Percentiles rank a stretch among this genome's conserved stretches.
Conservation (phyloP, 139 green algal species). For the Volvox reticuliferus region DNA sequence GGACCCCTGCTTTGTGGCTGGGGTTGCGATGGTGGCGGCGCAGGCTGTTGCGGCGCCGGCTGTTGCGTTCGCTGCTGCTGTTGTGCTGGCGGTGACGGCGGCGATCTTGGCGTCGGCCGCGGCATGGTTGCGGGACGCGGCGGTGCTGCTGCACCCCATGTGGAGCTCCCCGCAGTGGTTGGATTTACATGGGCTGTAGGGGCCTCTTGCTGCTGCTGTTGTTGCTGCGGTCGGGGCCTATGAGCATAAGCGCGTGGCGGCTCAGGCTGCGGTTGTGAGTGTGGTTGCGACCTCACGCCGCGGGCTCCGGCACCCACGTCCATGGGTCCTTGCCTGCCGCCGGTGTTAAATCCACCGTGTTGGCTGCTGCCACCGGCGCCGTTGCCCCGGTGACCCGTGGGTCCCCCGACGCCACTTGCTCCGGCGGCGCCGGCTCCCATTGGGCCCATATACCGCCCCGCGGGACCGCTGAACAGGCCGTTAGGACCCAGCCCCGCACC, state of each 20-base stretch:
- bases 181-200: too few relatives aligned
- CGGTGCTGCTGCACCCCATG: neutral
- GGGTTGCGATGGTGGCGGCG: neutral
- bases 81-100: neutral
- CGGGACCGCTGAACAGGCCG: neutral
- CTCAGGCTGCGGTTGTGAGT: neutral
- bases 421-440: constrained; percentile 16
- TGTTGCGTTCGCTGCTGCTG: too few relatives aligned
- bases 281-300: neutral
- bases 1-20: neutral
- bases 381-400: neutral
- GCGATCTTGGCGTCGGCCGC: too few relatives aligned
- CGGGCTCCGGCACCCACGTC: neutral
- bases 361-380: neutral
- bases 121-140: neutral
- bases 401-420: neutral
- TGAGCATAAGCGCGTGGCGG: neutral
- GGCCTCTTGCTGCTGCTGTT: neutral
- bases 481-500: neutral
- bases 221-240: neutral
- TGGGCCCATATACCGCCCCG: neutral
- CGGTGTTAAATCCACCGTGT: neutral
- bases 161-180: too few relatives aligned
- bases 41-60: neutral
- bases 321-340: constrained; percentile 1